Evolutionary conservation across 1,139 yeast genomes (phyloP).

Genomic region (Nakaseomyces kungkrabaensis): DNA sequence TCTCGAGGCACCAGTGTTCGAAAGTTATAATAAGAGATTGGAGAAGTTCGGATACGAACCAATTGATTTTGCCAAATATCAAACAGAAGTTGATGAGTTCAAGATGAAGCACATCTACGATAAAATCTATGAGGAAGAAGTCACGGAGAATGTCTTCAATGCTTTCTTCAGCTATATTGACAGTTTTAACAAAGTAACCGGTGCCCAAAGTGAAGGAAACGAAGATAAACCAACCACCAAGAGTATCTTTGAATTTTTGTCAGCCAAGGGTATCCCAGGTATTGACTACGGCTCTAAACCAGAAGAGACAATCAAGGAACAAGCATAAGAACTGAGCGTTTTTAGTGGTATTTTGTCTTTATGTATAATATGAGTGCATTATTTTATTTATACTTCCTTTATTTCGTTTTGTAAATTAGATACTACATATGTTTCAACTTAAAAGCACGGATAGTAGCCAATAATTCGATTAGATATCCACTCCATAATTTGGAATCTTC

Average conservation of each 20-base stretch:
- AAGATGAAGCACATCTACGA: conserved; percentile 85
- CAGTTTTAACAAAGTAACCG: conserved; percentile 40
- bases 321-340: neutral
- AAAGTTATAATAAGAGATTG: conserved; percentile 65
- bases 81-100: conserved; percentile 68
- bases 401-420: too few species aligned
- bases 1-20: conserved; percentile 86
- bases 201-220: conserved; percentile 23
- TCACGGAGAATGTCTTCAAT: conserved; percentile 73
- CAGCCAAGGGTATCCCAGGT: conserved; percentile 47
- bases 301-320: neutral
- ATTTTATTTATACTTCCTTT: too few species aligned
- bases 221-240: conserved; percentile 26
- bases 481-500: too few species aligned
- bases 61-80: conserved; percentile 59
- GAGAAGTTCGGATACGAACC: conserved; percentile 71
- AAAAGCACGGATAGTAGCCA: too few species aligned
- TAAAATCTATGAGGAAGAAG: conserved; percentile 84
- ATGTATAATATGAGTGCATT: too few species aligned
- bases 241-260: conserved; percentile 64
- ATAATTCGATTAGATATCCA: too few species aligned
- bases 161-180: conserved; percentile 87
- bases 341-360: too few species aligned
- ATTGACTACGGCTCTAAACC: conserved; percentile 9
- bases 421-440: too few species aligned